Evolutionary conservation across 352 stramenopile species (phyloP).

Genomic region (Globisporangium takayamanum): DNA sequence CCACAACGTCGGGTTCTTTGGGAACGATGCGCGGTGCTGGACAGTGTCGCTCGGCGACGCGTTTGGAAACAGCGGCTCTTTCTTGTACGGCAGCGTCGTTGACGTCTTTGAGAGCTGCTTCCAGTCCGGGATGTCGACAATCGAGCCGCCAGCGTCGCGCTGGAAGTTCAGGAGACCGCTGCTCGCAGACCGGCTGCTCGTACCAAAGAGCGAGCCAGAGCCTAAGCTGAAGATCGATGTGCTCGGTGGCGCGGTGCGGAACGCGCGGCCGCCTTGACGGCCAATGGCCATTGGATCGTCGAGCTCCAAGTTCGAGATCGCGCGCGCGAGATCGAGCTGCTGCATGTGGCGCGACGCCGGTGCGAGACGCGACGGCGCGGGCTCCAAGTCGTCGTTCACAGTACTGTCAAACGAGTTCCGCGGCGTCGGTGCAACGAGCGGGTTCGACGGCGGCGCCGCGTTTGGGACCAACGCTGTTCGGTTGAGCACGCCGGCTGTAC

Average conservation of each 20-base stretch:
- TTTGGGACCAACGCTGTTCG: neutral
- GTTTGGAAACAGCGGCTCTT: conserved; percentile 23
- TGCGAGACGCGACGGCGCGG: conserved; percentile 24
- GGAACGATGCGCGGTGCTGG: conserved; percentile 32
- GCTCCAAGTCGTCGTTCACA: conserved; percentile 15
- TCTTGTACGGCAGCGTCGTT: conserved; percentile 45
- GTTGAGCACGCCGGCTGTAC: neutral
- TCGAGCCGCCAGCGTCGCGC: conserved; percentile 36
- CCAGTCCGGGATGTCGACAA: conserved; percentile 49
- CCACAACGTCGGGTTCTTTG: conserved; percentile 59
- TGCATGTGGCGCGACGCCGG: conserved; percentile 73
- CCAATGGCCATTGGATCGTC: conserved; percentile 70
- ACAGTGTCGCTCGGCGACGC: conserved; percentile 5
- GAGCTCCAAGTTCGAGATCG: conserved; percentile 73
- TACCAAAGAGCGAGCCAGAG: conserved; percentile 39
- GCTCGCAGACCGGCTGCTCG: conserved; percentile 30
- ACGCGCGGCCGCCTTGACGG: conserved; percentile 41
- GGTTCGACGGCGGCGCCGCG: conserved; percentile 5
- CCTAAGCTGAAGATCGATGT: conserved; percentile 72
- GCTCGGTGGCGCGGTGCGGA: conserved; percentile 36
- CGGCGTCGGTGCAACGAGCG: conserved; percentile 8
- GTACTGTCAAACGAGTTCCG: conserved; percentile 15
- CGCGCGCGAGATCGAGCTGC: conserved; percentile 62
- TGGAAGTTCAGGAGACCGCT: conserved; percentile 43
- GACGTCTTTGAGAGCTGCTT: conserved; percentile 54